A percentile compares a stretch with the other conserved stretches of the same genome.
Evolutionary conservation across 805 yeast genomes (phyloP).

Genomic region (Candida ulmi): DNA sequence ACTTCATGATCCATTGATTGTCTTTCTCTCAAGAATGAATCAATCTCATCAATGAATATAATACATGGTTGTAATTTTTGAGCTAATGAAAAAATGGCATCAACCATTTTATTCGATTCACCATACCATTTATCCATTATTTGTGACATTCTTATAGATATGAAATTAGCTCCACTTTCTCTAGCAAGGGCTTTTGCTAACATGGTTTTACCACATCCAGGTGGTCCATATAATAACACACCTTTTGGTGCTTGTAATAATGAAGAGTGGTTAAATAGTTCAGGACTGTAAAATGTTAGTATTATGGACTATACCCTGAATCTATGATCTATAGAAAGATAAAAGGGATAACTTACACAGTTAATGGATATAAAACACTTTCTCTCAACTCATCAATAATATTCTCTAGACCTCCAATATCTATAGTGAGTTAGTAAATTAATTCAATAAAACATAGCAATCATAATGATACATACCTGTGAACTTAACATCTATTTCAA

Average conservation of each 20-base stretch:
- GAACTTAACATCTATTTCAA: constrained; percentile 72
- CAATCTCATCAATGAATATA: constrained; percentile 93
- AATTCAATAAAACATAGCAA: background rate
- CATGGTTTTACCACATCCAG: constrained; percentile 98
- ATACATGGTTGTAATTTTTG: constrained; percentile 90
- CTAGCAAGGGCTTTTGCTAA: constrained; percentile 91
- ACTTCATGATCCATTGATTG: constrained; percentile 85
- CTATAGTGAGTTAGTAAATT: constrained; percentile 24
- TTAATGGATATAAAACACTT: constrained; percentile 81
- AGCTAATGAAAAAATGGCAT: constrained; percentile 88
- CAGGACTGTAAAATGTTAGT: constrained; percentile 40
- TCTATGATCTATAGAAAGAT: constrained; percentile 3
- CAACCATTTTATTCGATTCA: constrained; percentile 88
- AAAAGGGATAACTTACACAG: constrained; percentile 23
- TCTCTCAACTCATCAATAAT: constrained; percentile 84
- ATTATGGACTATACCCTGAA: too few relatives aligned
- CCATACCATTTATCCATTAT: constrained; percentile 98
- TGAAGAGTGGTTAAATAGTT: constrained; percentile 63
- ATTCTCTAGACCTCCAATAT: constrained; percentile 83
- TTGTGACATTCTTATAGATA: constrained; percentile 87
- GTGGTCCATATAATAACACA: constrained; percentile 88
- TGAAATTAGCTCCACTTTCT: constrained; percentile 87
- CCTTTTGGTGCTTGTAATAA: constrained; percentile 91
- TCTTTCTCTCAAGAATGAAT: constrained; percentile 86
- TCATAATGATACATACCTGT: constrained; percentile 24